Percentiles rank a stretch among this genome's conserved stretches.
phyloP scores from a whole-genome alignment of 257 asterid genomes.

The Striga asiatica region DNA sequence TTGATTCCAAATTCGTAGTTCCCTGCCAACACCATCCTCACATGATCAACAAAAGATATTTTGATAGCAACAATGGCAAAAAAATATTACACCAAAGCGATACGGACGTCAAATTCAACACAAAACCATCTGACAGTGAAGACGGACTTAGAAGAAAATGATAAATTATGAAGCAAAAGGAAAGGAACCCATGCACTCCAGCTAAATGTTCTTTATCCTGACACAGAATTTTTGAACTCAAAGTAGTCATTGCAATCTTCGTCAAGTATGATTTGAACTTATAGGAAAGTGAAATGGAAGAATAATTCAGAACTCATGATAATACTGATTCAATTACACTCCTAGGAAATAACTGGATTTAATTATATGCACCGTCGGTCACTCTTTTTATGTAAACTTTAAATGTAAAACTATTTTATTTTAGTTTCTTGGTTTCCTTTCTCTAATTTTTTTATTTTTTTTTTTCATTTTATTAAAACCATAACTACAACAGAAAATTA shows the following conservation, averaged over 20 bases:
- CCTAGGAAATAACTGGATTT: background rate
- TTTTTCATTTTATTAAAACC: too few species aligned
- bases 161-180: too few species aligned
- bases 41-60: conserved; percentile 3
- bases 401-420: too few species aligned
- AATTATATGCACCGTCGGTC: too few species aligned
- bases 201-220: conserved; percentile 92
- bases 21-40: conserved; percentile 62
- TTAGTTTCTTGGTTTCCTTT: too few species aligned
- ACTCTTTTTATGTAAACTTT: too few species aligned
- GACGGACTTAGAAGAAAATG: background rate
- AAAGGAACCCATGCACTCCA: too few species aligned
- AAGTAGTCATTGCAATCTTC: conserved; percentile 89
- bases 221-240: conserved; percentile 87
- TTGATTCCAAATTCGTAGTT: conserved; percentile 82
- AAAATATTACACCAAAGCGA: background rate
- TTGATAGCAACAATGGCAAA: background rate
- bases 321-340: too few species aligned
- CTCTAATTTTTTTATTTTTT: too few species aligned
- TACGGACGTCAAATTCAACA: background rate
- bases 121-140: background rate
- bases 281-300: conserved; percentile 36
- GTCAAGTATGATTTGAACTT: conserved; percentile 59
- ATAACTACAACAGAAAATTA: too few species aligned
- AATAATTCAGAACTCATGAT: too few species aligned